Evolutionary conservation across 2,329 filamentous ascomycete species (phyloP).

Genomic region (Claviceps sp.): DNA sequence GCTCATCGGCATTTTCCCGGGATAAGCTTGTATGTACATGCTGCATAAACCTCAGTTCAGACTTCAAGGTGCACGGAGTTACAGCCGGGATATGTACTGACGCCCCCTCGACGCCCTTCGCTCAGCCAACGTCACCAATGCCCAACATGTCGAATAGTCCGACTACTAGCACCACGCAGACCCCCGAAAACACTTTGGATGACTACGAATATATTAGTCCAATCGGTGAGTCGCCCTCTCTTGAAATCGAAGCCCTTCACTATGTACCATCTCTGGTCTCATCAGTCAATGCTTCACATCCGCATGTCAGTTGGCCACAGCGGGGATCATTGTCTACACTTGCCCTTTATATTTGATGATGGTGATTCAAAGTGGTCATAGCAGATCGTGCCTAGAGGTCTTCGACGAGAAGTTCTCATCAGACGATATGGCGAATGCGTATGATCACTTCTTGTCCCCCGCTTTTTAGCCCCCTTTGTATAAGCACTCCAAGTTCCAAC

Average conservation of each 20-base stretch:
- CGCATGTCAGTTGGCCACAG: constrained; percentile 22
- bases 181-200: constrained; percentile 32
- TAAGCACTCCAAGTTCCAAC: not conserved
- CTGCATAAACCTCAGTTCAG: too few relatives aligned
- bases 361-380: not conserved
- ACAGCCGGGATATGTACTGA: too few relatives aligned
- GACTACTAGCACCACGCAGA: constrained; percentile 22
- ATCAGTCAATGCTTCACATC: constrained; percentile 24
- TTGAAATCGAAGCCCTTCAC: not conserved
- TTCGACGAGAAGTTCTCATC: not conserved
- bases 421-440: not conserved
- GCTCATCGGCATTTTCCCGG: too few relatives aligned
- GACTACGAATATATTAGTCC: constrained; percentile 34
- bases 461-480: not conserved
- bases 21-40: too few relatives aligned
- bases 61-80: too few relatives aligned
- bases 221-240: constrained; percentile 35
- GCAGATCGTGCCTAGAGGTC: not conserved
- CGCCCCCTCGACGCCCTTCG: too few relatives aligned
- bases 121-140: too few relatives aligned
- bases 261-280: constrained; percentile 15
- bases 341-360: not conserved
- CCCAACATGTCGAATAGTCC: constrained; percentile 24
- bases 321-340: not conserved
- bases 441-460: not conserved